Evolutionary conservation across 129 eudicot species (phyloP).

Genomic region (Smallanthus sonchifolius): DNA sequence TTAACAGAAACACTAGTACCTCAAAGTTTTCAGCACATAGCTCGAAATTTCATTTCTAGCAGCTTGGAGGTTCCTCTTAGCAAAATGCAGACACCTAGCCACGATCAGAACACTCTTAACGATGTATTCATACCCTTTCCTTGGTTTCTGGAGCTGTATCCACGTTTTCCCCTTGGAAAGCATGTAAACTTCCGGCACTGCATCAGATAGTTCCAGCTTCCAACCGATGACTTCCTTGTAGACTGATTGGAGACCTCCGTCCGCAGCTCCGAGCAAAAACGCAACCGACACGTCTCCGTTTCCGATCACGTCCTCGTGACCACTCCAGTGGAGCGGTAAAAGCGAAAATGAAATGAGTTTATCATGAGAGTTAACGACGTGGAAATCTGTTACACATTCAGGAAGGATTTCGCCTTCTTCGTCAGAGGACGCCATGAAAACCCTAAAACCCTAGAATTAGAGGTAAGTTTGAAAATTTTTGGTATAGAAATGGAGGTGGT

Average conservation of each 20-base stretch:
- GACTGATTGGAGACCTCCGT: slow-evolving; percentile 37
- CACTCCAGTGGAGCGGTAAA: slow-evolving; percentile 47
- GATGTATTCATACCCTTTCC: slow-evolving; percentile 30
- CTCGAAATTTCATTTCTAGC: slow-evolving; percentile 36
- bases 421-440: slow-evolving; percentile 48
- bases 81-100: slow-evolving; percentile 52
- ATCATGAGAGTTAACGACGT: slow-evolving; percentile 27
- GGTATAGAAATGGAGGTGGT: slow-evolving; percentile 3
- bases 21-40: slow-evolving; percentile 38
- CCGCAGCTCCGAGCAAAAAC: slow-evolving; percentile 46
- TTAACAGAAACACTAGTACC: slow-evolving; percentile 27
- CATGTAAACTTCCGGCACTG: slow-evolving; percentile 48
- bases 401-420: slow-evolving; percentile 71
- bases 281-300: neutral
- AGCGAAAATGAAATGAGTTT: slow-evolving; percentile 40
- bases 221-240: slow-evolving; percentile 57
- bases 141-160: slow-evolving; percentile 53
- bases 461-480: slow-evolving; percentile 5
- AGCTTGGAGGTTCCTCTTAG: slow-evolving; percentile 40
- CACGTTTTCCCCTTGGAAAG: slow-evolving; percentile 45
- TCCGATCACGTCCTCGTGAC: slow-evolving; percentile 20
- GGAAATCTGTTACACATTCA: slow-evolving; percentile 43
- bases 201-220: slow-evolving; percentile 48
- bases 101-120: slow-evolving; percentile 42
- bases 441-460: slow-evolving; percentile 31